Percentiles rank a stretch among this genome's conserved stretches.
phyloP scores from a whole-genome alignment of 2,329 filamentous ascomycete genomes.

The Exophiala mesophila region DNA sequence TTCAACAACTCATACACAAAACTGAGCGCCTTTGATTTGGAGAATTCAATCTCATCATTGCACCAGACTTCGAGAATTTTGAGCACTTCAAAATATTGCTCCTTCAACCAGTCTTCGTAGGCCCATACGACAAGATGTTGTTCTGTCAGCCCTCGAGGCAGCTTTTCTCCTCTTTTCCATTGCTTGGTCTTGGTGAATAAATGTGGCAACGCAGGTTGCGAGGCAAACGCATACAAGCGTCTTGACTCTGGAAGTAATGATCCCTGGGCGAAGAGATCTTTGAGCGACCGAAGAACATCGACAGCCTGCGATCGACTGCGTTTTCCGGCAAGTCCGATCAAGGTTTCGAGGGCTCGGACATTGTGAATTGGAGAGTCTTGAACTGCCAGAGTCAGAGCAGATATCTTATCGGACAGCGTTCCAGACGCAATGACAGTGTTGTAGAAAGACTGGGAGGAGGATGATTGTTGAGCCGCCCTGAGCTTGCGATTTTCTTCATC shows the following conservation, averaged over 20 bases:
- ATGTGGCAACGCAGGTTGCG: slow-evolving; percentile 71
- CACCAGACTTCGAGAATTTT: slow-evolving; percentile 91
- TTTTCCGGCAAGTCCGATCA: slow-evolving; percentile 81
- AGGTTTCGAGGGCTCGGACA: slow-evolving; percentile 77
- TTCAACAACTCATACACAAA: slow-evolving; percentile 88
- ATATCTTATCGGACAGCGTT: slow-evolving; percentile 94
- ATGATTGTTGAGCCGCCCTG: slow-evolving; percentile 62
- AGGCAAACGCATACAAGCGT: slow-evolving; percentile 71
- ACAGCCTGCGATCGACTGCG: slow-evolving; percentile 89
- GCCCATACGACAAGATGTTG: slow-evolving; percentile 80
- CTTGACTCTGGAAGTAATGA: slow-evolving; percentile 76
- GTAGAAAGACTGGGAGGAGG: slow-evolving; percentile 91
- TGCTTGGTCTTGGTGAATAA: slow-evolving; percentile 44
- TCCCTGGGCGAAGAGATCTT: slow-evolving; percentile 89
- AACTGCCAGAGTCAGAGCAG: slow-evolving; percentile 84
- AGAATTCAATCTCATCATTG: slow-evolving; percentile 91
- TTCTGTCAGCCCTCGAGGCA: slow-evolving; percentile 70
- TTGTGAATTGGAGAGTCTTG: slow-evolving; percentile 97
- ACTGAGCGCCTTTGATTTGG: slow-evolving; percentile 78
- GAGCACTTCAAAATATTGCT: slow-evolving; percentile 85
- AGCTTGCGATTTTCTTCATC: slow-evolving; percentile 75
- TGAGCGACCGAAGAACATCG: slow-evolving; percentile 84
- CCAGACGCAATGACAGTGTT: slow-evolving; percentile 95
- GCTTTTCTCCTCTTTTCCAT: slow-evolving; percentile 65
- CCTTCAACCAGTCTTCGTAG: slow-evolving; percentile 94